Base-by-base conservation (phyloP, 441 rosid genomes). In the Mallotus repandus region DNA sequence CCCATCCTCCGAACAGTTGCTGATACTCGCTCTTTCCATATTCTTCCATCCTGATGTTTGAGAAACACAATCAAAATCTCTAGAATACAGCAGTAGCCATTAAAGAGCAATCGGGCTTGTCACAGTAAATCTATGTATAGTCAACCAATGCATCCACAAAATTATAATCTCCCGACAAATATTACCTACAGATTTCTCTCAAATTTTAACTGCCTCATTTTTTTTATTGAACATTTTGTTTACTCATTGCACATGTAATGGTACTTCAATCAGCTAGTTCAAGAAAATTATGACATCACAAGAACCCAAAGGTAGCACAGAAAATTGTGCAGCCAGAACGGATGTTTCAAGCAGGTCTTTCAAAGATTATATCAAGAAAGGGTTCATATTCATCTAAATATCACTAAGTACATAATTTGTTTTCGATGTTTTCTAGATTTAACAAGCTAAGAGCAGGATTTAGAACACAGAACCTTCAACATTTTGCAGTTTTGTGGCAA, bases 11-110 rank as follows among this genome's bases (percentile, higher is more conserved):
- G 79, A 79, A 80, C 85, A 6, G 83, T 82, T 5, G 92, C 92
- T 0, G 98, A 85, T 29, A 86, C 93, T 76, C 95, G 81, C 82
- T 91, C 96, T 79, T 94, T 94, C 98, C 98, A 94, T 72, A 91
- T 61, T 86, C 95, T 89, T 70, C 97, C 98, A 80, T 94, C 98
- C 98, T 91, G 78, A 68, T 71, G 43, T 80, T 19, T 49, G 48
- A 78, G 29, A 9, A 71, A 64, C 60, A 41, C 43, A 13, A 65
- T 78, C 54, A 80, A 63, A 73, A 74, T 72, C 74, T 21, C 56
- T 43, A n/a, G 49, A 71, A 38, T 38, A 41, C 21, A 43, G 22
- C 1, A 35, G 22, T 19, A 19, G 7, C 48, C 48, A 32, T 63
- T 9, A 25, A 46, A 19, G 57, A 18, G 12, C 5, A 63, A 50